Conservation (phyloP, 345 rosid genomes). For the Dovyalis caffra region DNA sequence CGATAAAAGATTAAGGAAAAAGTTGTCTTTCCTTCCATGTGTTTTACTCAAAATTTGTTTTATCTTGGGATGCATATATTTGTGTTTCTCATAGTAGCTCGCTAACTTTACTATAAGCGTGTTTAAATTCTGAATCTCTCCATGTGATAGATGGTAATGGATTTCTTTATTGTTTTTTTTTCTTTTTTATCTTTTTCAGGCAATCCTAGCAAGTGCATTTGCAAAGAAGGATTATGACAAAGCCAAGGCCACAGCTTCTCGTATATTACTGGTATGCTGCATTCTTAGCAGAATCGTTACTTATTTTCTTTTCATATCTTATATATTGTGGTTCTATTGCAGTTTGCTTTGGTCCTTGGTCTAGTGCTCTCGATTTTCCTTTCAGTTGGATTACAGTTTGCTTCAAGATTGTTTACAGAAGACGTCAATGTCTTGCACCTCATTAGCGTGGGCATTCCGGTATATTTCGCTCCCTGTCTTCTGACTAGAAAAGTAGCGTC, state of each 20-base stretch:
- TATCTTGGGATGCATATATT: no score
- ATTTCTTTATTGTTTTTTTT: neutral
- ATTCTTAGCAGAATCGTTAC: no score
- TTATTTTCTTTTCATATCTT: neutral
- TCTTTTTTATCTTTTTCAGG: no score
- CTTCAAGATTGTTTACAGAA: slow-evolving; percentile 17
- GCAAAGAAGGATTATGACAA: slow-evolving; percentile 18
- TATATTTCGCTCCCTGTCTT: neutral
- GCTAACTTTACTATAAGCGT: neutral
- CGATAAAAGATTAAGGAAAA: no score
- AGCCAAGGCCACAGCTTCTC: slow-evolving; percentile 11
- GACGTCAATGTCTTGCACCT: slow-evolving; percentile 17
- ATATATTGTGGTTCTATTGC: neutral
- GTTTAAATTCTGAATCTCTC: neutral
- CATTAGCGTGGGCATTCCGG: slow-evolving; percentile 21
- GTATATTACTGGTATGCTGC: slow-evolving; percentile 21
- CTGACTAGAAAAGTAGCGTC: neutral
- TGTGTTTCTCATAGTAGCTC: neutral
- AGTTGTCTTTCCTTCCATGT: no score
- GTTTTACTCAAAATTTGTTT: no score
- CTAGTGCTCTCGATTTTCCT: slow-evolving; percentile 14
- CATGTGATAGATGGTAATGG: neutral
- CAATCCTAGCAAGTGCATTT: slow-evolving; percentile 29
- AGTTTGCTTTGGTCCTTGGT: slow-evolving; percentile 28
- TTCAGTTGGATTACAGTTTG: slow-evolving; percentile 16